Percentiles rank a stretch among this genome's conserved stretches.
Conservation (phyloP, 495 filamentous ascomycete genomes). For the Xylaria scruposa region DNA sequence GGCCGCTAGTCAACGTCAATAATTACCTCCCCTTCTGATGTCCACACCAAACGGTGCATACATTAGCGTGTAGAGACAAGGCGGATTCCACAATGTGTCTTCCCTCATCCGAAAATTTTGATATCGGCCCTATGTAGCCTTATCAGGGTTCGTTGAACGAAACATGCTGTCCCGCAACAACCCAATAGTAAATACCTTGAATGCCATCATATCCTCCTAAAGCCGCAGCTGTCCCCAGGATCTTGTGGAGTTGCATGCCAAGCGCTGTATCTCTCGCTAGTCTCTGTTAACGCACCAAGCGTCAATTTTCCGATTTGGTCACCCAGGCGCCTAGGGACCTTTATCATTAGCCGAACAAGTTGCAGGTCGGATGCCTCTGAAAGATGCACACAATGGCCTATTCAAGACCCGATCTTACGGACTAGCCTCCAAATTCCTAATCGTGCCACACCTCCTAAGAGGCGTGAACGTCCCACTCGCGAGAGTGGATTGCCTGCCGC, state of each 20-base stretch:
- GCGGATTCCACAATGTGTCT: not conserved
- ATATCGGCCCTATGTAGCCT: not conserved
- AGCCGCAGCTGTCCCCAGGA: not conserved
- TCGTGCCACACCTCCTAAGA: conserved; percentile 10
- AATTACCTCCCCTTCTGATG: not conserved
- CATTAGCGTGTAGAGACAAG: conserved; percentile 3
- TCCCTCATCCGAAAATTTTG: not conserved
- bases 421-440: conserved; percentile 5
- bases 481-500: conserved; percentile 7
- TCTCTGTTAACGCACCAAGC: conserved; percentile 25
- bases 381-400: conserved; percentile 20
- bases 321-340: conserved; percentile 13
- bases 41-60: conserved; percentile 9
- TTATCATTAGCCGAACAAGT: conserved; percentile 27
- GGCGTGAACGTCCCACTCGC: not conserved
- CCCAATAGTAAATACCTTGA: not conserved
- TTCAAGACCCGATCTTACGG: conserved; percentile 24
- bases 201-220: conserved; percentile 1
- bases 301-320: conserved; percentile 23
- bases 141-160: not conserved
- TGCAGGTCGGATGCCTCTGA: not conserved
- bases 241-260: conserved; percentile 20
- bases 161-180: not conserved
- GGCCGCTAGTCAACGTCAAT: not conserved
- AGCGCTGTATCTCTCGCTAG: conserved; percentile 27